A percentile compares a stretch with the other conserved stretches of the same genome.
Evolutionary conservation across 768 basidiomycete species (phyloP).

Genomic region (Leucocoprinus sp.): DNA sequence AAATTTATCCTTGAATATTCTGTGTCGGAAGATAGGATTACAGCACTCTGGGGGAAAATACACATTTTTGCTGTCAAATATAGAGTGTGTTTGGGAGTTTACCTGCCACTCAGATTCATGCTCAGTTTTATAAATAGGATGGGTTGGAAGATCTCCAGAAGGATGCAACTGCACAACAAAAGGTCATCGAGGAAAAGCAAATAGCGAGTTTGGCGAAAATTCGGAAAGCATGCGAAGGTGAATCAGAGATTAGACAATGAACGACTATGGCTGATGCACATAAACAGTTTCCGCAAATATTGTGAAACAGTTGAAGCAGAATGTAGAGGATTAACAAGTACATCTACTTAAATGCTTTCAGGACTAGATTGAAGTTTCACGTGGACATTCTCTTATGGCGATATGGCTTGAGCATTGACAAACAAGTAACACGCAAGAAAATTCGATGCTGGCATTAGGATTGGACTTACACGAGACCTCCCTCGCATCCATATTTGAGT

Average conservation of each 20-base stretch:
- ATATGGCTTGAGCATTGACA: too few species aligned
- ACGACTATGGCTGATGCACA: neutral
- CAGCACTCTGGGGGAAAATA: constrained; percentile 2
- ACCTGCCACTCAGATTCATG: neutral
- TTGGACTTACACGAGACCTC: too few species aligned
- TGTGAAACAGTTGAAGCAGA: neutral
- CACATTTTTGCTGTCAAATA: neutral
- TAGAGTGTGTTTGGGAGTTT: neutral
- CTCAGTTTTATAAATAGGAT: neutral
- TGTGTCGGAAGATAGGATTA: constrained; percentile 2
- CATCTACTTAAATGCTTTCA: too few species aligned
- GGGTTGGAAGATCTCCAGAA: neutral
- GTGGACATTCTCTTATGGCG: too few species aligned
- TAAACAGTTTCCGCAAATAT: neutral
- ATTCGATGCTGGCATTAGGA: too few species aligned
- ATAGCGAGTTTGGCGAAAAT: constrained; percentile 3
- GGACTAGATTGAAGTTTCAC: too few species aligned
- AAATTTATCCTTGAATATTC: constrained; percentile 7
- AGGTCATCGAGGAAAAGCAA: constrained; percentile 2
- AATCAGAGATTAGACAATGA: neutral
- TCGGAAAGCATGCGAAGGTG: constrained; percentile 10
- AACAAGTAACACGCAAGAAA: too few species aligned
- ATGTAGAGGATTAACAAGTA: too few species aligned
- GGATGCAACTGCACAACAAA: neutral
- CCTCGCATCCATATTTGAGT: too few species aligned